These are phyloP conservation scores for Fusarium sp. DNA, from an alignment of 2,329 filamentous ascomycete genomes.

Conservation along the genomic window DNA sequence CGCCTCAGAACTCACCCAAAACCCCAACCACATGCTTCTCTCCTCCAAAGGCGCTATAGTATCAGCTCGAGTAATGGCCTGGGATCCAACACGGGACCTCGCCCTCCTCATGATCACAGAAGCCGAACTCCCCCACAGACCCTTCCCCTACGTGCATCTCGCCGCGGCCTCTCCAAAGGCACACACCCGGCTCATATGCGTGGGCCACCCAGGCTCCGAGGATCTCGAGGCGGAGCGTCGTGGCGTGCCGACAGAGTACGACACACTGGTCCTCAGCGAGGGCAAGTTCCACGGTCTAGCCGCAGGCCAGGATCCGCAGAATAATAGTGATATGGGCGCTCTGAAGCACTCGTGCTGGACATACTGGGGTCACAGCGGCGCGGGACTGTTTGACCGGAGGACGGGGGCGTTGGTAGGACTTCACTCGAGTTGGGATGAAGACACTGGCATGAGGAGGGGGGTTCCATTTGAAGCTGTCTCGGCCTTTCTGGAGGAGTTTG, in stretches of 20 bases:
- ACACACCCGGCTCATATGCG: conserved; percentile 46
- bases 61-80: conserved; percentile 54
- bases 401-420: conserved; percentile 59
- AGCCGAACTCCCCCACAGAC: conserved; percentile 20
- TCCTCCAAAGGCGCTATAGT: conserved; percentile 55
- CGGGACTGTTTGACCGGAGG: conserved; percentile 56
- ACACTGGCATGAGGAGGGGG: conserved; percentile 63
- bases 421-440: conserved; percentile 66
- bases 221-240: conserved; percentile 56
- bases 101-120: conserved; percentile 58
- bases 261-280: conserved; percentile 59
- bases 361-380: conserved; percentile 68
- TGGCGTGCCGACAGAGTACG: conserved; percentile 56
- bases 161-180: conserved; percentile 28
- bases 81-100: conserved; percentile 58
- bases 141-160: conserved; percentile 40
- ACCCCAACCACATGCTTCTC: conserved; percentile 54
- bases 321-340: conserved; percentile 64
- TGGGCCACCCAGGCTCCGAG: conserved; percentile 52
- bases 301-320: conserved; percentile 55
- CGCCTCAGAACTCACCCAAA: conserved; percentile 45
- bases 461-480: conserved; percentile 58
- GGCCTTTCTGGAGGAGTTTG: conserved; percentile 51
- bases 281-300: conserved; percentile 56
- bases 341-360: conserved; percentile 68